phyloP scores from a whole-genome alignment of 164 flowering plant genomes.

The Piper longum region DNA sequence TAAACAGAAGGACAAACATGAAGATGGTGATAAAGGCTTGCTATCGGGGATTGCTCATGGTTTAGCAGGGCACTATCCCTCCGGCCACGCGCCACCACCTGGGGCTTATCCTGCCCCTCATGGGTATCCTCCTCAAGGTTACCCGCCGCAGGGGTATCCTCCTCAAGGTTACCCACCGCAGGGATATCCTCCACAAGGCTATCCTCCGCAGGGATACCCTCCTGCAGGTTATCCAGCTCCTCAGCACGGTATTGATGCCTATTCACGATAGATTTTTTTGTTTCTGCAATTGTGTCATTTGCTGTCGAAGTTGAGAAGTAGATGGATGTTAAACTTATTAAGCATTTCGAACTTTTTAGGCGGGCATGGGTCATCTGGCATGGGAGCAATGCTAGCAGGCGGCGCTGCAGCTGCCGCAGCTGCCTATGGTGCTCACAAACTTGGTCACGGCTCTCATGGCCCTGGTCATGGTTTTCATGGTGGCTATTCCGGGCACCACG shows the following conservation, averaged over 20 bases:
- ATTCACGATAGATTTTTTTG: too few relatives aligned
- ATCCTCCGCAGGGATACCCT: too few relatives aligned
- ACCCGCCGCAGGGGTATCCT: too few relatives aligned
- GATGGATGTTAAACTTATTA: not conserved
- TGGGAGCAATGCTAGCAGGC: constrained; percentile 18
- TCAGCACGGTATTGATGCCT: constrained; percentile 5
- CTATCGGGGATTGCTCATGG: constrained; percentile 27
- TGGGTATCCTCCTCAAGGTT: too few relatives aligned
- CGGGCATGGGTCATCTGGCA: constrained; percentile 25
- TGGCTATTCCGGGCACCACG: constrained; percentile 18
- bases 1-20: constrained; percentile 11
- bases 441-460: constrained; percentile 8
- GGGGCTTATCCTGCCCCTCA: constrained; percentile 15
- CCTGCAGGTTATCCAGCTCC: constrained; percentile 30
- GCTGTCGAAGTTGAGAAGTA: not conserved
- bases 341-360: not conserved
- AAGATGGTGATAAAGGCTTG: constrained; percentile 28
- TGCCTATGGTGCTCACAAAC: constrained; percentile 51
- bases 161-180: too few relatives aligned
- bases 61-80: constrained; percentile 8
- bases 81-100: constrained; percentile 15
- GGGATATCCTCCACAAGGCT: too few relatives aligned
- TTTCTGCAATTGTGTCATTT: too few relatives aligned
- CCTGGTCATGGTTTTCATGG: not conserved
- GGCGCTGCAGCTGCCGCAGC: constrained; percentile 64